Conservation (phyloP, 495 filamentous ascomycete species). For the Pseudomonodictys pantanalensis region DNA sequence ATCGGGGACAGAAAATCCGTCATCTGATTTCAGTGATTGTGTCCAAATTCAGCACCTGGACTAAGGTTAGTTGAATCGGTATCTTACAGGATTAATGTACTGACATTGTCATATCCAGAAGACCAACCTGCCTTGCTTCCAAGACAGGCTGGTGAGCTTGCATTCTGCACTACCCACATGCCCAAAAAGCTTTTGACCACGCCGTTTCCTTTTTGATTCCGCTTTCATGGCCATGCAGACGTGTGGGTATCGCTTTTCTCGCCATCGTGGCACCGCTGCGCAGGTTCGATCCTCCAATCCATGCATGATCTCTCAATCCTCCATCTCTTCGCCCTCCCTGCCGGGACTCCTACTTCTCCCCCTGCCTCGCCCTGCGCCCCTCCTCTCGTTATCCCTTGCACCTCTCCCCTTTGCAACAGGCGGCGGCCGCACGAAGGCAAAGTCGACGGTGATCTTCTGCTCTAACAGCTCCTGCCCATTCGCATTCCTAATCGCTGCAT, state of each 20-base stretch:
- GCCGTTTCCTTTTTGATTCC: neutral
- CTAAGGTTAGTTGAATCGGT: too few relatives aligned
- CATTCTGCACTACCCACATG: neutral
- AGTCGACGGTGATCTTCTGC: conserved; percentile 89
- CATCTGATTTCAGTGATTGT: too few relatives aligned
- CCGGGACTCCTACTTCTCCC: conserved; percentile 59
- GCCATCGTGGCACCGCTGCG: neutral
- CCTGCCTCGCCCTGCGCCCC: conserved; percentile 53
- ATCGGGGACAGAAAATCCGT: too few relatives aligned
- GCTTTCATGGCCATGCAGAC: neutral
- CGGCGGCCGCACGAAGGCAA: conserved; percentile 93
- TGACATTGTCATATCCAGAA: too few relatives aligned
- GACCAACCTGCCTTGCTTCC: conserved; percentile 14
- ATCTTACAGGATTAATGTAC: too few relatives aligned
- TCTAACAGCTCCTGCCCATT: conserved; percentile 82
- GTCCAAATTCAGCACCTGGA: too few relatives aligned
- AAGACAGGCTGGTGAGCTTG: conserved; percentile 19
- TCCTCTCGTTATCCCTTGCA: conserved; percentile 52
- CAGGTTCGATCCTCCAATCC: neutral
- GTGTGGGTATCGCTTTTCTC: neutral
- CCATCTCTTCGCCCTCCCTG: conserved; percentile 16
- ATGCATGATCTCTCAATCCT: conserved; percentile 17
- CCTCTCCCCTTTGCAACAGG: conserved; percentile 59
- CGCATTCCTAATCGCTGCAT: conserved; percentile 79
- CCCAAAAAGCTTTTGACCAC: neutral